Evolutionary conservation across 306 rosid species (phyloP), one percentile per base, ranked within the genome.

Genomic region (Luffa aegyptiaca): DNA sequence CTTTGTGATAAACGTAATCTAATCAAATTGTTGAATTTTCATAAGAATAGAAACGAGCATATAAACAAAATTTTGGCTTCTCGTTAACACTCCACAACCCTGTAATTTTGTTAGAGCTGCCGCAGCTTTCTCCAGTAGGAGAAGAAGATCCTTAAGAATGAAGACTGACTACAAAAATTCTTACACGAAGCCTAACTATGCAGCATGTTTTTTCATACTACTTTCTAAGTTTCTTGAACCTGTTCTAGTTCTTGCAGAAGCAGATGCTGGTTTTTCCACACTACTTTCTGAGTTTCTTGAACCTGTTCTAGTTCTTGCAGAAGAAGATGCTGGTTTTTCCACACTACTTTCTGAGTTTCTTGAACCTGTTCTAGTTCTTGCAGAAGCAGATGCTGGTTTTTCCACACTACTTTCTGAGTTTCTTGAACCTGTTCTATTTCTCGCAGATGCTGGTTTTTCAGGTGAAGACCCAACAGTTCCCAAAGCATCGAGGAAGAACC

Each of bases 401-500:
- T 85, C 81, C 42, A 75, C 77, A 58, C 82, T 63, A 61, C 81
- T 84, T 77, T 64, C 81, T 61, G 84, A 78, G 20, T 68, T 59
- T 33, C 71, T 85, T 44, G 84, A 81, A 81, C 56, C 81, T 82
- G 89, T 78, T 73, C 84, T 10, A 46, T 87, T 80, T 74, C 16
- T 83, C 73, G 70, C 53, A 75, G 92, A 86, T n/a, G 46, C 83
- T 7, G 83, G 80, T 37, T 79, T 88, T 57, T 84, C 83, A 21
- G 85, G 82, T 64, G 81, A 81, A 82, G 98, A 89, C 36, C 80
- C 93, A 85, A 92, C 76, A 18, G 88, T 90, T 83, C 90, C 94
- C 86, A 94, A 80, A 77, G 96, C 97, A 77, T 95, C 93, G 76
- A 90, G 82, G 84, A 95, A 92, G 89, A 95, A 95, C 82, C 86